Conservation (phyloP, 176 grass and related monocot species). For the Dactylis glomerata region DNA sequence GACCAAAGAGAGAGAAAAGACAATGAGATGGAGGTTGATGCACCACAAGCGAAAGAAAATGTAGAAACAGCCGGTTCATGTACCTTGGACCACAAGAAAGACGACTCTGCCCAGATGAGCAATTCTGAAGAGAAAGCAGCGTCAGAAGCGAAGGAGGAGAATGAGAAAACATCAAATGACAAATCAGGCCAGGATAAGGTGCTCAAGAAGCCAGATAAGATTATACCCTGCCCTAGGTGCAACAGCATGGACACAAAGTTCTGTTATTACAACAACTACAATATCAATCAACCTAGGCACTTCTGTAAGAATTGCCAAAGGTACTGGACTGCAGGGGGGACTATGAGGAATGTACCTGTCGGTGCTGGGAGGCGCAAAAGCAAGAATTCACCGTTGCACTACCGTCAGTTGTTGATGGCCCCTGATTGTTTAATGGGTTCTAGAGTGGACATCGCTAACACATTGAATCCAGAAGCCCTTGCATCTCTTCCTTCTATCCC, state of each 20-base stretch:
- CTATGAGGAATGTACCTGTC: slow-evolving; percentile 84
- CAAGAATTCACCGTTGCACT: slow-evolving; percentile 54
- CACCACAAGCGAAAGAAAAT: slow-evolving; percentile 23
- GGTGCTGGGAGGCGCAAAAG: slow-evolving; percentile 83
- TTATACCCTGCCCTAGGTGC: slow-evolving; percentile 74
- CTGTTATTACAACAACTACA: slow-evolving; percentile 91
- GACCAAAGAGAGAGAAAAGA: slow-evolving; percentile 23
- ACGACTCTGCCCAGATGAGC: slow-evolving; percentile 15
- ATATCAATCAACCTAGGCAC: slow-evolving; percentile 76
- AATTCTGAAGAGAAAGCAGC: slow-evolving; percentile 40
- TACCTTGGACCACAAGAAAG: slow-evolving; percentile 26
- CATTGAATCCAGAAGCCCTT: slow-evolving; percentile 39
- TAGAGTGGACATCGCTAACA: slow-evolving; percentile 39
- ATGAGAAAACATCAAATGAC: slow-evolving; percentile 47
- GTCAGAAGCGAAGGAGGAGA: slow-evolving; percentile 37
- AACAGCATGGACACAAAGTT: slow-evolving; percentile 94
- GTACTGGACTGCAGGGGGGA: slow-evolving; percentile 85
- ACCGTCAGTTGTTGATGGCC: slow-evolving; percentile 55
- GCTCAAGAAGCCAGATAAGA: slow-evolving; percentile 85
- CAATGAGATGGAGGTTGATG: slow-evolving; percentile 23
- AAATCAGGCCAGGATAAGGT: slow-evolving; percentile 51
- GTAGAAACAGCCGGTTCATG: slow-evolving; percentile 18
- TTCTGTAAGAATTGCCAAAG: slow-evolving; percentile 90
- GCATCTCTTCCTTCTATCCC: slow-evolving; percentile 32
- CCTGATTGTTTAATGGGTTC: slow-evolving; percentile 51